Evolutionary conservation across 164 flowering plant species (phyloP), one percentile per base, ranked within the genome.

Genomic region (Dillenia turbinata): DNA sequence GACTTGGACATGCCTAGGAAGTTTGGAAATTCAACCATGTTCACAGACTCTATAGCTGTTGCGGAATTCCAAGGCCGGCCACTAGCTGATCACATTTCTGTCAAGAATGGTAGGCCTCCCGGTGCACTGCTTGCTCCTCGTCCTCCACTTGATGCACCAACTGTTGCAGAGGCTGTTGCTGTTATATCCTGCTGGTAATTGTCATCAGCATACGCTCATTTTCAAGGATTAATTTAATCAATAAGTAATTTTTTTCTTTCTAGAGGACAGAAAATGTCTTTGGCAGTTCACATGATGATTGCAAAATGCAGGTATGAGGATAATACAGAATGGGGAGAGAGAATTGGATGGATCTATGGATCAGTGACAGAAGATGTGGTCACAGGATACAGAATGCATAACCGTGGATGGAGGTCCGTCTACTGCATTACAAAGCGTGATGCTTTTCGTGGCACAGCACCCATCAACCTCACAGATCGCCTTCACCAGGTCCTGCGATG

Each of bases 31-130:
- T 92, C 97, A 2, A 70, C 75, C 3, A 67, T 89, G 75, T 83
- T 92, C 54, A 65, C 67, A 0, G 97, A 92, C 0, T 77, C 90
- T 10, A 89, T 92, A n/a, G 69, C 90, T 1, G 80, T 92, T 3
- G 97, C 97, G 1, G 96, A 92, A 74, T 89, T 61, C 61, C 96
- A 92, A 75, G 97, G 89, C 9, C 81, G 97, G 0, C 97, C 97
- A 1, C 90, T 92, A 0, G 92, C 88, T 10, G 97, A 92, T 73
- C 97, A 92, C 64, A 55, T 62, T 13, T 74, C 86, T 0, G 81
- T 92, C 0, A 82, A 85, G 80, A 85, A 89, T 57, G 97, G 97
- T 5, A 72, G 97, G 9, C 94, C 96, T 10, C 90, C 97, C 1
- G 96, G 97, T n/a, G 86, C 96, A 1, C 68, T 92, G 45, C 75